A percentile compares a stretch with the other conserved stretches of the same genome.
These are phyloP conservation scores for Nicotiana rustica DNA, from an alignment of 305 asterid genomes.

Conservation along the genomic window DNA sequence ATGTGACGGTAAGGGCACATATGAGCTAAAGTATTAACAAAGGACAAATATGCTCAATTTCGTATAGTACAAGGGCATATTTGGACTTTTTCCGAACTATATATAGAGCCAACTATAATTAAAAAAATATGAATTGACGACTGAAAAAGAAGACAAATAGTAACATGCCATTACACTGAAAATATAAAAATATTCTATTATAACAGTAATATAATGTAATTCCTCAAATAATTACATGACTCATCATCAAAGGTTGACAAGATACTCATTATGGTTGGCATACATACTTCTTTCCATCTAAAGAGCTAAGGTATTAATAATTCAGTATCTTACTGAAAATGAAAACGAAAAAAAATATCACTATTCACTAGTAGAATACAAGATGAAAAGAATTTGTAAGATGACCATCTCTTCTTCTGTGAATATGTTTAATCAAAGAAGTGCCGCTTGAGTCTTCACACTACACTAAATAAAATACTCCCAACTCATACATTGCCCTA, in stretches of 20 bases:
- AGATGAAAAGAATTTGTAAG: background rate
- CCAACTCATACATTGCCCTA: constrained; percentile 21
- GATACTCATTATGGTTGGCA: background rate
- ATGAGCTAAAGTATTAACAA: no score
- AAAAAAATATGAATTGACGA: background rate
- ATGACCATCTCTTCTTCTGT: background rate
- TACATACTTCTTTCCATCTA: background rate
- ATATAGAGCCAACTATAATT: background rate
- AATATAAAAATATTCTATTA: no score
- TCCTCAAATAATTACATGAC: background rate
- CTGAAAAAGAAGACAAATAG: background rate
- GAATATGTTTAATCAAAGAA: background rate
- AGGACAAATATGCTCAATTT: no score
- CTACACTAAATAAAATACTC: background rate
- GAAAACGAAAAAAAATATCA: background rate
- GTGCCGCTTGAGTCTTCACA: background rate
- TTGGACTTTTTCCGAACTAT: no score
- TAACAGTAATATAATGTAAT: background rate
- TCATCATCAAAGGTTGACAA: background rate
- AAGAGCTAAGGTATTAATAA: background rate
- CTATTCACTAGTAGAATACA: background rate
- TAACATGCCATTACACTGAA: background rate
- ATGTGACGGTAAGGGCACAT: no score
- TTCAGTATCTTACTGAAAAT: background rate
- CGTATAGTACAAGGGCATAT: no score